Evolutionary conservation across 345 rosid species (phyloP).

Genomic region (Citrus unshiu): DNA sequence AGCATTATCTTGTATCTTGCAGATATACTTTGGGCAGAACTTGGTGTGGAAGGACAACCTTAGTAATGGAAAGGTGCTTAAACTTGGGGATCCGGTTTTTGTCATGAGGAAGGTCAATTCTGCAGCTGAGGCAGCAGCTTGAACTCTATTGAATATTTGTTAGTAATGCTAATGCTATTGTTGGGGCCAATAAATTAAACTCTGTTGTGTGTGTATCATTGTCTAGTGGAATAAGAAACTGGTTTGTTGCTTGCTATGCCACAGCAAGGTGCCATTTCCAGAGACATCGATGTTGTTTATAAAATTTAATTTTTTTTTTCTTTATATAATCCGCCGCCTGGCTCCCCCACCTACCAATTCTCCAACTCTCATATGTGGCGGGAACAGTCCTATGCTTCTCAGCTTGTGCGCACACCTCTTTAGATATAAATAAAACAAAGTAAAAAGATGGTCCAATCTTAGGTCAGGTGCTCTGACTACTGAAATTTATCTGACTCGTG

Average conservation of each 20-base stretch:
- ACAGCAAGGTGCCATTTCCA: neutral
- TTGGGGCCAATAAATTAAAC: neutral
- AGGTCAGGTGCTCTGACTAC: no score
- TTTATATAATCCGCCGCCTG: no score
- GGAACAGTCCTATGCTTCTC: no score
- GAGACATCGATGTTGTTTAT: neutral
- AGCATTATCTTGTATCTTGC: constrained; percentile 18
- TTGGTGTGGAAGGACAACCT: constrained; percentile 58
- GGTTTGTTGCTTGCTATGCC: neutral
- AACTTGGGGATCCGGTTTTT: constrained; percentile 66
- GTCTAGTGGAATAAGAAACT: neutral
- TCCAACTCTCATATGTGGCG: no score
- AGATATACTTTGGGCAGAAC: constrained; percentile 87
- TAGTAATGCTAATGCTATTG: neutral
- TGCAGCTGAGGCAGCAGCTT: constrained; percentile 73
- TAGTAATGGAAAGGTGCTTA: constrained; percentile 35
- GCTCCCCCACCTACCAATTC: no score
- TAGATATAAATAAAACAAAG: no score
- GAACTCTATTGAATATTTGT: constrained; percentile 7
- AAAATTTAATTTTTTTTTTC: no score
- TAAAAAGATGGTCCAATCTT: no score
- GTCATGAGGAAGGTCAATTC: constrained; percentile 52
- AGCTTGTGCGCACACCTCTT: no score
- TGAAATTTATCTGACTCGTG: no score
- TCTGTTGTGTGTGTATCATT: neutral